Conservation (phyloP, 495 filamentous ascomycete genomes). For the Penicillium roqueforti region DNA sequence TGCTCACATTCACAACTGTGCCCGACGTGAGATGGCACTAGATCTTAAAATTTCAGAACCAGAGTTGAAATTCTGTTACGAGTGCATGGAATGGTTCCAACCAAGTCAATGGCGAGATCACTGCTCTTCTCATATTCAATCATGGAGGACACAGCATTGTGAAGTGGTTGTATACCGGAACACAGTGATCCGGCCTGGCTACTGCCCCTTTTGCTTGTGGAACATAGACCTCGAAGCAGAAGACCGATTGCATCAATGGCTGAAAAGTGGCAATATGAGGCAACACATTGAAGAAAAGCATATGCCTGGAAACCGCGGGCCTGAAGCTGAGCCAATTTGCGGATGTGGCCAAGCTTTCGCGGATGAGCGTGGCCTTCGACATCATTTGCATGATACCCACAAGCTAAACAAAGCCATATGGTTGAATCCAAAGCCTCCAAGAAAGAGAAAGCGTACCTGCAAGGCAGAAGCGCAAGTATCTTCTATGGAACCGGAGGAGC, state of each 20-base stretch:
- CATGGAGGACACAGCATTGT: conserved; percentile 16
- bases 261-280: conserved; percentile 17
- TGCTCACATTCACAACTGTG: conserved; percentile 15
- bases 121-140: conserved; percentile 11
- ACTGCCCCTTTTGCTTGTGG: conserved; percentile 12
- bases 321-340: conserved; percentile 5
- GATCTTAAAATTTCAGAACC: conserved; percentile 11
- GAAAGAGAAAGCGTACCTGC: conserved; percentile 14
- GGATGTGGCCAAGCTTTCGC: conserved; percentile 13
- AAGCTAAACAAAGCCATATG: conserved; percentile 19
- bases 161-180: conserved; percentile 21
- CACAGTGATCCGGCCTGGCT: conserved; percentile 2
- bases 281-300: conserved; percentile 20
- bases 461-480: conserved; percentile 10
- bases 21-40: conserved; percentile 9
- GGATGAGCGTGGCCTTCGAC: conserved; percentile 14
- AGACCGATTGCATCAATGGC: conserved; percentile 16
- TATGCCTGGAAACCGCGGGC: neutral
- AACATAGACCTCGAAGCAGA: conserved; percentile 5
- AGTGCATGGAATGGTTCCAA: conserved; percentile 17
- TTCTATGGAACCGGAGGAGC: neutral
- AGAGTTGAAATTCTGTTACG: conserved; percentile 17
- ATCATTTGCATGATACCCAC: conserved; percentile 16
- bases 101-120: conserved; percentile 15
- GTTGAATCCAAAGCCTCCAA: conserved; percentile 11